Conservation (phyloP, 129 eudicot species). For the Pseudognaphalium luteoalbum region DNA sequence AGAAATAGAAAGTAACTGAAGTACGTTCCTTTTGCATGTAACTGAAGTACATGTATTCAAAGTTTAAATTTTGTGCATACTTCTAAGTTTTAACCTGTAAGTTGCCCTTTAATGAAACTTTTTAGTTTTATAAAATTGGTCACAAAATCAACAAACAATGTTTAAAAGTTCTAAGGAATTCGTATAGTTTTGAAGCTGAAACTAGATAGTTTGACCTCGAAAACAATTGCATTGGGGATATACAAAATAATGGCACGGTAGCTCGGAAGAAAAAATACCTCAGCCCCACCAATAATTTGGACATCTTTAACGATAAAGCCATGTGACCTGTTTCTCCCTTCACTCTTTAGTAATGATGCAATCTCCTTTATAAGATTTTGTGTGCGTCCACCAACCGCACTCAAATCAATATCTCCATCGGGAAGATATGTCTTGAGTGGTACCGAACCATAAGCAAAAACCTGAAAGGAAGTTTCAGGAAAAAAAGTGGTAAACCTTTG, state of each 20-base stretch:
- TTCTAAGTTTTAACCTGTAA: neutral
- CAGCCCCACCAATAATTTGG: constrained; percentile 80
- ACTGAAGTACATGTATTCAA: neutral
- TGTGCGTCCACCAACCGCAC: constrained; percentile 59
- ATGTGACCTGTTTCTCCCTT: constrained; percentile 48
- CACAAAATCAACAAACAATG: neutral
- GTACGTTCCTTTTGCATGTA: neutral
- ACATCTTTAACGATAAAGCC: constrained; percentile 78
- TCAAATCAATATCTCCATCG: constrained; percentile 97
- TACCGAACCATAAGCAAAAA: constrained; percentile 89
- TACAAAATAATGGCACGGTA: neutral
- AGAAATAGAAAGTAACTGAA: neutral
- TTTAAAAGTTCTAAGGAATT: neutral
- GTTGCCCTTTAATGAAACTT: neutral
- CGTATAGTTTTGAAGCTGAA: neutral
- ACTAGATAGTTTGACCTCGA: neutral
- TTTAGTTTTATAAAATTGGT: neutral
- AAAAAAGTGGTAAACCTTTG: neutral
- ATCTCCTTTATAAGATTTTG: constrained; percentile 65
- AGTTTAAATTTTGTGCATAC: neutral
- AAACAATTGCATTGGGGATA: neutral
- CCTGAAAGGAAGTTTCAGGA: constrained; percentile 41
- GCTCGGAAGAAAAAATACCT: constrained; percentile 47
- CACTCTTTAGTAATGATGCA: constrained; percentile 60
- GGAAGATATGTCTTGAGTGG: constrained; percentile 94